Conservation (phyloP, 805 yeast genomes). For the Henningerozyma blattae region DNA sequence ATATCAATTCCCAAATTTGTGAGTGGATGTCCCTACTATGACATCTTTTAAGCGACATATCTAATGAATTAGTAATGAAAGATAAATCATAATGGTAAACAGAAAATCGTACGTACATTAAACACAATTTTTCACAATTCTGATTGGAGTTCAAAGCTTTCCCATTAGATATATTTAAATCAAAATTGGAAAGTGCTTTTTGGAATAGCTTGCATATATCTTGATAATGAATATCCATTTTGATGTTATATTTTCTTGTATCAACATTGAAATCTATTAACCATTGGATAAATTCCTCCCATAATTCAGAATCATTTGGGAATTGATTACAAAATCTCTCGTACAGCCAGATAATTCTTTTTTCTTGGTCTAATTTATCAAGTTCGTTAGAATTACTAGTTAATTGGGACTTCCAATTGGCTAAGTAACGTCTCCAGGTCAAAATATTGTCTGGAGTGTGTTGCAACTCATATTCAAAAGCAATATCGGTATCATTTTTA, state of each 20-base stretch:
- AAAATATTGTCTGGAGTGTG: slow-evolving; percentile 24
- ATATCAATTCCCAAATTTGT: slow-evolving; percentile 15
- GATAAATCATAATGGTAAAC: slow-evolving; percentile 25
- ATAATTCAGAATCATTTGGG: slow-evolving; percentile 7
- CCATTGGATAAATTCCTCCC: slow-evolving; percentile 30
- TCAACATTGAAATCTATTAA: slow-evolving; percentile 28
- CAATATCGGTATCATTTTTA: slow-evolving; percentile 24
- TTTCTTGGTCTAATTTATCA: slow-evolving; percentile 5
- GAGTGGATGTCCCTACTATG: slow-evolving; percentile 9
- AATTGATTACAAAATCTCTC: slow-evolving; percentile 28
- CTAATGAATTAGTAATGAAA: slow-evolving; percentile 20
- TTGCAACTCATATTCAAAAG: slow-evolving; percentile 35
- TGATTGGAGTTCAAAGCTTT: too few relatives aligned
- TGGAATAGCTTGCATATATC: slow-evolving; percentile 35
- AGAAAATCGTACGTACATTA: slow-evolving; percentile 39
- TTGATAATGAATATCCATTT: slow-evolving; percentile 37
- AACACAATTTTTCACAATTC: slow-evolving; percentile 39
- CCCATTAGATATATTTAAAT: too few relatives aligned
- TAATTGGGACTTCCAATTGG: slow-evolving; percentile 19
- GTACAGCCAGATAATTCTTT: slow-evolving; percentile 16
- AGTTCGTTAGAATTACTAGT: not conserved
- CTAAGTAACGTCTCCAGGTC: slow-evolving; percentile 36
- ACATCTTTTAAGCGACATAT: slow-evolving; percentile 9
- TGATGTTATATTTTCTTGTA: slow-evolving; percentile 37
- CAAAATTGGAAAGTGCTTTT: slow-evolving; percentile 27